These are phyloP conservation scores for Tuber aestivum DNA, from an alignment of 495 filamentous ascomycete species.

Conservation along the genomic window DNA sequence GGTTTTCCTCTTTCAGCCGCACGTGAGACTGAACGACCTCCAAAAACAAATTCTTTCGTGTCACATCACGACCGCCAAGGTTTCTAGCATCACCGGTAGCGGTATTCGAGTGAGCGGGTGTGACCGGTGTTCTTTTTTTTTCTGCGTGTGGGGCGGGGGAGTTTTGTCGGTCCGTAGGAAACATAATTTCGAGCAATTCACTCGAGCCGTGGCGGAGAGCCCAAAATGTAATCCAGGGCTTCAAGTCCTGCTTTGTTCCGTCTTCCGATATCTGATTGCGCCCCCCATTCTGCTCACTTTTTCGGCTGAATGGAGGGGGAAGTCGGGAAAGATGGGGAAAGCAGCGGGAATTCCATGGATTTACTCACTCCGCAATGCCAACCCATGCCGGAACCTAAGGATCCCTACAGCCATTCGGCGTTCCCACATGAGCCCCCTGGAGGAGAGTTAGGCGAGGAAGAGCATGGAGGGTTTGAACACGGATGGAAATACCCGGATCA, in stretches of 20 bases:
- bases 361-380: not conserved
- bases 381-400: not conserved
- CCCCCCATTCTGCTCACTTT: not conserved
- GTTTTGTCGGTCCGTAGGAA: not conserved
- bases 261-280: not conserved
- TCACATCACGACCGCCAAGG: not conserved
- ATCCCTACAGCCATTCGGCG: not conserved
- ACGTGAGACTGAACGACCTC: not conserved
- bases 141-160: not conserved
- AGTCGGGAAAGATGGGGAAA: not conserved
- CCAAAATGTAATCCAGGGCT: not conserved
- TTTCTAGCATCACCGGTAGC: not conserved
- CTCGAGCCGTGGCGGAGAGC: not conserved
- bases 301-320: not conserved
- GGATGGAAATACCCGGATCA: not conserved
- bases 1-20: constrained; percentile 3
- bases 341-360: not conserved
- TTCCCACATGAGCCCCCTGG: not conserved
- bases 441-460: not conserved
- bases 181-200: not conserved
- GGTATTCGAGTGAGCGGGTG: not conserved
- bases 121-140: not conserved
- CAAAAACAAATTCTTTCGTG: not conserved
- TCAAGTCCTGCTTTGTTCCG: not conserved
- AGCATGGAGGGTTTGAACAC: not conserved